These are phyloP conservation scores for Cardamine resedifolia DNA, from an alignment of 345 rosid species.

Conservation along the genomic window DNA sequence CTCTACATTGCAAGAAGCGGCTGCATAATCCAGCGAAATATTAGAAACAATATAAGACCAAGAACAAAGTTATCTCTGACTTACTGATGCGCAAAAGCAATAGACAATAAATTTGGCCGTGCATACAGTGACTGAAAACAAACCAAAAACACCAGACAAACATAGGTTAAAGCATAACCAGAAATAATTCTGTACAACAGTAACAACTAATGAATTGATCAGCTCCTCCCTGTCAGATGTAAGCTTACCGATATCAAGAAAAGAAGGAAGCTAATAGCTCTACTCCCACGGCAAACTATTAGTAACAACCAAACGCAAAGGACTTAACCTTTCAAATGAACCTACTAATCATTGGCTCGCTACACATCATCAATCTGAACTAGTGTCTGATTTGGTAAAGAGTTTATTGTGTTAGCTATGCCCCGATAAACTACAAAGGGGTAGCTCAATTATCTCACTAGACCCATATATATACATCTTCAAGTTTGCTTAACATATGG, in stretches of 20 bases:
- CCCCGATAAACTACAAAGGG: background rate
- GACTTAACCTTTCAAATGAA: background rate
- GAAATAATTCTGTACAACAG: background rate
- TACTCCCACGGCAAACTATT: conserved; percentile 7
- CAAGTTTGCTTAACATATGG: background rate
- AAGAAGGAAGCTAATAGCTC: background rate
- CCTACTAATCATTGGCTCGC: background rate
- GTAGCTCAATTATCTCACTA: background rate
- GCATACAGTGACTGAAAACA: background rate
- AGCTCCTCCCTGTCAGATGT: background rate
- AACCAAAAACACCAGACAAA: background rate
- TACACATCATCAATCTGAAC: background rate
- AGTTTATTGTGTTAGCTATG: background rate
- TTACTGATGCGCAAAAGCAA: conserved; percentile 1
- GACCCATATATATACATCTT: background rate
- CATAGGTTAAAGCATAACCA: background rate
- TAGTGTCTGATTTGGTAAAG: background rate
- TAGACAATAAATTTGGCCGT: background rate
- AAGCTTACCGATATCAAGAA: background rate
- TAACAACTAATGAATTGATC: background rate
- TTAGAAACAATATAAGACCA: conserved; percentile 27
- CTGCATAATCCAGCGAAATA: conserved; percentile 42
- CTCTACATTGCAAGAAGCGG: conserved; percentile 89
- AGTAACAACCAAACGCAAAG: background rate
- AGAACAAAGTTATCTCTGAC: background rate